Evolutionary conservation across 2,329 filamentous ascomycete genomes (phyloP).

Genomic region (Diaporthe vexans): DNA sequence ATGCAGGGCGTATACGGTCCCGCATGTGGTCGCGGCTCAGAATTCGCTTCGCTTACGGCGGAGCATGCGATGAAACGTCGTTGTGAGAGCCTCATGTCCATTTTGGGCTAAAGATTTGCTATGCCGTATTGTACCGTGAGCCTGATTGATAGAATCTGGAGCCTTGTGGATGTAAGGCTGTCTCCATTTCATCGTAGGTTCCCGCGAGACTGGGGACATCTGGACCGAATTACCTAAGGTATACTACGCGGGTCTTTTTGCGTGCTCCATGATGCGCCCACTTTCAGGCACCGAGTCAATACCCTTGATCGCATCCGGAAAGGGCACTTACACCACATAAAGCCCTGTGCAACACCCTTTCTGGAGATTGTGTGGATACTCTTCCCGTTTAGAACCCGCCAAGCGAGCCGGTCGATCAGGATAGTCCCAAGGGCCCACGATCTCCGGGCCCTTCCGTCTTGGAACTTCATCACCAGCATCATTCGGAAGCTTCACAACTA

Average conservation of each 20-base stretch:
- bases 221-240: constrained; percentile 13
- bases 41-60: background rate
- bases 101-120: background rate
- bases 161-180: background rate
- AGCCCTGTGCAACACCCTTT: background rate
- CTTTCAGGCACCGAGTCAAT: constrained; percentile 1
- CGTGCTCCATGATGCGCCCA: constrained; percentile 12
- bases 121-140: background rate
- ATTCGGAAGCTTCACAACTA: background rate
- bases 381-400: background rate
- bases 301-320: background rate
- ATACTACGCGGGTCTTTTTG: background rate
- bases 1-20: background rate
- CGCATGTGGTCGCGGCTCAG: background rate
- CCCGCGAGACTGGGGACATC: background rate
- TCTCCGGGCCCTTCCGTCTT: background rate
- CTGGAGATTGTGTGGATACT: background rate
- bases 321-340: background rate
- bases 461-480: background rate
- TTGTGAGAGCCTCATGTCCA: background rate
- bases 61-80: background rate
- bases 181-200: background rate
- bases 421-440: background rate
- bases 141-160: background rate
- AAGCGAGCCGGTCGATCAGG: background rate